Percentiles rank a stretch among this genome's conserved stretches.
Evolutionary conservation across 73 alveolate species (phyloP).

Genomic region (Blepharisma stoltei): DNA sequence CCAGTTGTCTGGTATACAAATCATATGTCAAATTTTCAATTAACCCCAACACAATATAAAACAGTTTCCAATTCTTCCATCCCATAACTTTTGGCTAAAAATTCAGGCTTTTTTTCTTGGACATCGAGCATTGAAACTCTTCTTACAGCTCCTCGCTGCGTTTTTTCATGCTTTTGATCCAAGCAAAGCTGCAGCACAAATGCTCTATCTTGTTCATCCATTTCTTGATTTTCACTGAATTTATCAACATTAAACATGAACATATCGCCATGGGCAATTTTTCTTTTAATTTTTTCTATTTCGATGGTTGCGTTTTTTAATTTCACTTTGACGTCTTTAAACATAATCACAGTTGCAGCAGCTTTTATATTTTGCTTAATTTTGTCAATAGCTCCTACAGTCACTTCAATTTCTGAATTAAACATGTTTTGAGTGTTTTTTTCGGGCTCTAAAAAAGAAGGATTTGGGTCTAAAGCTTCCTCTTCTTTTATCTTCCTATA

Average conservation of each 20-base stretch:
- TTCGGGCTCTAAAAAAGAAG: not conserved
- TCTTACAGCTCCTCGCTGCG: not conserved
- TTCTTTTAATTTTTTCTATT: not conserved
- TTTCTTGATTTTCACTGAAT: not conserved
- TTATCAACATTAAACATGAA: not conserved
- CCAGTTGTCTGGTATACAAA: not conserved
- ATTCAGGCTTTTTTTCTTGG: not conserved
- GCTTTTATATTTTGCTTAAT: not conserved
- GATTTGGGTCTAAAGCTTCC: not conserved
- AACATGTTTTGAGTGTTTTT: not conserved
- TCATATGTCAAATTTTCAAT: not conserved
- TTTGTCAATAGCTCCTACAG: not conserved
- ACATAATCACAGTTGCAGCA: not conserved
- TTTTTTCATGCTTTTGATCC: not conserved
- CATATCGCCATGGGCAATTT: not conserved
- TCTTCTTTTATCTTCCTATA: not conserved
- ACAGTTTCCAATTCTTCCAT: not conserved
- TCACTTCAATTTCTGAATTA: not conserved
- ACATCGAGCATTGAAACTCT: not conserved
- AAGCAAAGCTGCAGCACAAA: not conserved
- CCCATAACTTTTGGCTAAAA: not conserved
- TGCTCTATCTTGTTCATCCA: conserved; percentile 4
- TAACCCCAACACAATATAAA: not conserved
- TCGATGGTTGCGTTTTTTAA: not conserved
- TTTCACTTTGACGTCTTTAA: not conserved